Conservation (phyloP, 2,329 filamentous ascomycete genomes). For the Spiromastix sp. region DNA sequence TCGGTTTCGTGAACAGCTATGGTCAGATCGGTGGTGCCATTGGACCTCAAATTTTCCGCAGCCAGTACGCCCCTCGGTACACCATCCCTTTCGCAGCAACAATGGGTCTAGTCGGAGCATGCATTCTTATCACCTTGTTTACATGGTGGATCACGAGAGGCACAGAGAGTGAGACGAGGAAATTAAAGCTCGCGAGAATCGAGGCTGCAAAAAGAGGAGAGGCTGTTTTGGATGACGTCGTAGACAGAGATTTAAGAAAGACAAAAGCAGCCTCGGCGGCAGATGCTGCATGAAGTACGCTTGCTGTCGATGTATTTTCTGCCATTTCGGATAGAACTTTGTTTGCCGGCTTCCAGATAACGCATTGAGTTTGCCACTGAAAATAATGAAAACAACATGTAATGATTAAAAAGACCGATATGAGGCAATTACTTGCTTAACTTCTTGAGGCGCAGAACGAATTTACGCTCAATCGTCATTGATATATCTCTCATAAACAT, state of each 20-base stretch:
- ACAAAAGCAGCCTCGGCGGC: too few relatives aligned
- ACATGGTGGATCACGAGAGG: constrained; percentile 35
- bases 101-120: constrained; percentile 24
- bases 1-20: constrained; percentile 34
- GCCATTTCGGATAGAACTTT: too few relatives aligned
- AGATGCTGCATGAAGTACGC: too few relatives aligned
- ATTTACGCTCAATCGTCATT: constrained; percentile 33
- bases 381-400: too few relatives aligned
- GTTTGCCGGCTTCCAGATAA: too few relatives aligned
- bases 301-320: too few relatives aligned
- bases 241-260: too few relatives aligned
- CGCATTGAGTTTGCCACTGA: too few relatives aligned
- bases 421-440: too few relatives aligned
- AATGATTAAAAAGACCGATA: too few relatives aligned
- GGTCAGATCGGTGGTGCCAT: constrained; percentile 38
- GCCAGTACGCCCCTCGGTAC: constrained; percentile 33
- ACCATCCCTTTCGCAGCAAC: constrained; percentile 29
- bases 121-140: constrained; percentile 28
- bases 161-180: constrained; percentile 30
- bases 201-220: constrained; percentile 18
- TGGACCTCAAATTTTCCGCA: constrained; percentile 35
- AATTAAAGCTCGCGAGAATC: constrained; percentile 19
- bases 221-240: constrained; percentile 20
- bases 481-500: constrained; percentile 40
- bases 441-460: too few relatives aligned